Percentiles rank a stretch among this genome's conserved stretches.
Conservation (phyloP, 495 filamentous ascomycete species). For the Aspergillus olivimuriae region DNA sequence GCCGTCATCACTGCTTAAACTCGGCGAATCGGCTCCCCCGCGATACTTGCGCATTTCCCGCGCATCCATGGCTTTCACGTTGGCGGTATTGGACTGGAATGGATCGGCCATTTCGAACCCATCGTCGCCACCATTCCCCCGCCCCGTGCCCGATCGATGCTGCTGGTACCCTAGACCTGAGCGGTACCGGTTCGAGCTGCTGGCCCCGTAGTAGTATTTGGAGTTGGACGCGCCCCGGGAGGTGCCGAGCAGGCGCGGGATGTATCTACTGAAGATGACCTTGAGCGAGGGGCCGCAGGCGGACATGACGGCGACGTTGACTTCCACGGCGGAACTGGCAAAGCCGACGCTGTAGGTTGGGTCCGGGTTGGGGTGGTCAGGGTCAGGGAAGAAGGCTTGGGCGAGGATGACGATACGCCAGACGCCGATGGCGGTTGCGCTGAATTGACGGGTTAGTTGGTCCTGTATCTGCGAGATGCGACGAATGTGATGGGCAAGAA, state of each 20-base stretch:
- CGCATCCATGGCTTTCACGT: background rate
- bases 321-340: conserved; percentile 46
- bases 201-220: background rate
- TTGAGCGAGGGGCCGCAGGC: conserved; percentile 34
- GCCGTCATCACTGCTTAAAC: conserved; percentile 11
- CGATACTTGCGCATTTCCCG: conserved; percentile 24
- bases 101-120: background rate
- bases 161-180: background rate
- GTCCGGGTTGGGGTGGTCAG: conserved; percentile 6
- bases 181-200: background rate
- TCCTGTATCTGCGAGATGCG: background rate
- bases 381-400: conserved; percentile 12
- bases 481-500: background rate
- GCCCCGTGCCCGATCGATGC: background rate
- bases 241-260: background rate
- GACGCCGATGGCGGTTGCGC: conserved; percentile 44
- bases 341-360: conserved; percentile 39
- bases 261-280: background rate
- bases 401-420: conserved; percentile 24
- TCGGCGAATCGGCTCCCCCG: conserved; percentile 14
- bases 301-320: conserved; percentile 48
- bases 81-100: background rate
- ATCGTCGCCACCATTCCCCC: background rate
- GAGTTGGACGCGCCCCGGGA: background rate
- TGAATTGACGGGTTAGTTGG: conserved; percentile 11